Evolutionary conservation across 805 yeast species (phyloP).

Genomic region (Metschnikowia gruessii): DNA sequence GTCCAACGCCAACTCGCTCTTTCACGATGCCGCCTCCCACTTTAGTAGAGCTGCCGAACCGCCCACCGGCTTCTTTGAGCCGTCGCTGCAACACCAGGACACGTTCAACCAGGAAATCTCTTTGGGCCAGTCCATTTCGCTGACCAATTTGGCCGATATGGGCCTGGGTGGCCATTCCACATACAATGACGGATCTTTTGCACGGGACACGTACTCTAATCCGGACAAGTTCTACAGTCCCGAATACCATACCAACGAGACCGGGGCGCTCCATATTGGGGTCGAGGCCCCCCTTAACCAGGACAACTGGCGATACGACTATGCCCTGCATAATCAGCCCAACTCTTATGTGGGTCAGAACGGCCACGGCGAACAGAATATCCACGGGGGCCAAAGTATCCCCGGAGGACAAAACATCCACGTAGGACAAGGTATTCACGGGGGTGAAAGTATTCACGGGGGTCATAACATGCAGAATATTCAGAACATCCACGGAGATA

Average conservation of each 20-base stretch:
- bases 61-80: constrained; percentile 7
- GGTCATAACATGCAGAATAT: too few species aligned
- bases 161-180: background rate
- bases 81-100: constrained; percentile 9
- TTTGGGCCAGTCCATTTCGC: constrained; percentile 39
- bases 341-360: too few species aligned
- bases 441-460: too few species aligned
- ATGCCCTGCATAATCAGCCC: constrained; percentile 2
- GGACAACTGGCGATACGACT: constrained; percentile 2
- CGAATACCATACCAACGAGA: constrained; percentile 1
- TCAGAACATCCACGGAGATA: background rate
- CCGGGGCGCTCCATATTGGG: background rate
- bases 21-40: constrained; percentile 36
- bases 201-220: background rate
- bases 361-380: too few species aligned
- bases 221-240: background rate
- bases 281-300: background rate
- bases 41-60: constrained; percentile 18
- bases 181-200: background rate
- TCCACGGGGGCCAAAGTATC: too few species aligned
- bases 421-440: too few species aligned
- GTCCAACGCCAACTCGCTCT: constrained; percentile 38
- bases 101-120: constrained; percentile 35
- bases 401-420: too few species aligned
- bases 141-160: constrained; percentile 28